Percentiles rank a stretch among this genome's conserved stretches.
These are phyloP conservation scores for Sporothrix luriei DNA, from an alignment of 2,329 filamentous ascomycete species.

Conservation along the genomic window DNA sequence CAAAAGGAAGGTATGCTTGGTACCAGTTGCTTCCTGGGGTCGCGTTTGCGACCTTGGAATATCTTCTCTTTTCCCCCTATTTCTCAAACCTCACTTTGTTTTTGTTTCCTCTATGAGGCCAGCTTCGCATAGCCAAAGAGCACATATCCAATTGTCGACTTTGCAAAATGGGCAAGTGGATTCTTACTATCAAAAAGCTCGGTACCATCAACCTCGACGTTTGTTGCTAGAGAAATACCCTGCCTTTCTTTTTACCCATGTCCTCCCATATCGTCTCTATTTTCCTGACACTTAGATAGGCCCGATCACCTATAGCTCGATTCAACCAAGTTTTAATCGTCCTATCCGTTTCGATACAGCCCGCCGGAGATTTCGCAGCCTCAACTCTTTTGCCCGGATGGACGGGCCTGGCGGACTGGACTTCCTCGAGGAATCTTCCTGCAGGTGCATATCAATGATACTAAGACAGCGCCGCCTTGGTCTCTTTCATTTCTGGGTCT, in stretches of 20 bases:
- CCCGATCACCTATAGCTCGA: background rate
- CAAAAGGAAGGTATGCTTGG: background rate
- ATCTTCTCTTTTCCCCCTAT: background rate
- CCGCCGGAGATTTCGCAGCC: background rate
- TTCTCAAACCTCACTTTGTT: background rate
- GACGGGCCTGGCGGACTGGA: background rate
- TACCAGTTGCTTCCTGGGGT: background rate
- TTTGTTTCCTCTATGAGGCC: background rate
- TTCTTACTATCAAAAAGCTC: background rate
- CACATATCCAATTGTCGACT: background rate
- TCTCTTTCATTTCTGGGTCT: background rate
- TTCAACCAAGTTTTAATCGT: background rate
- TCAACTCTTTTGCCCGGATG: slow-evolving; percentile 10
- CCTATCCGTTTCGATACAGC: background rate
- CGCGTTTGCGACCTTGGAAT: too few relatives aligned
- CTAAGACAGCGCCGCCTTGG: background rate
- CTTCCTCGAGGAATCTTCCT: background rate
- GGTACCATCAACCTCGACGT: slow-evolving; percentile 8
- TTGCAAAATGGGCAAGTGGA: background rate
- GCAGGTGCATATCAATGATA: background rate
- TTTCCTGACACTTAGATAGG: background rate
- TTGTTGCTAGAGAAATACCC: background rate
- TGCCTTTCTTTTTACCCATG: background rate
- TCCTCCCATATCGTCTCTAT: background rate
- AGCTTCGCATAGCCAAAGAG: background rate